A percentile compares a stretch with the other conserved stretches of the same genome.
Evolutionary conservation across 73 alveolate genomes (phyloP).

Genomic region (Paramecium sonneborni): DNA sequence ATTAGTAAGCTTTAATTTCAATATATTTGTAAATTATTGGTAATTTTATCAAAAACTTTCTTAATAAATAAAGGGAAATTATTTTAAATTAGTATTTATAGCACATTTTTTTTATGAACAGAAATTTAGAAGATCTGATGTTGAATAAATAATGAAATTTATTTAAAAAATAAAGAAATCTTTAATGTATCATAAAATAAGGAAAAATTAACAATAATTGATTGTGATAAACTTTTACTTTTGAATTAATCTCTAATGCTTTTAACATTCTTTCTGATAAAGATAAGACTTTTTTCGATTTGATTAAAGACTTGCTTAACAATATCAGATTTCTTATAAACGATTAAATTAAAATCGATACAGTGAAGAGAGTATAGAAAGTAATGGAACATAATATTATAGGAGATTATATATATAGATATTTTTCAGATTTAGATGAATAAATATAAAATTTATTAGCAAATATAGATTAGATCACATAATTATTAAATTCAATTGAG

Average conservation of each 20-base stretch:
- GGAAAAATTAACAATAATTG: neutral
- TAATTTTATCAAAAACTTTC: neutral
- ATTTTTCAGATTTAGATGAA: conserved; percentile 38
- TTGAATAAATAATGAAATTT: neutral
- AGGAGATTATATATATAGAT: conserved; percentile 34
- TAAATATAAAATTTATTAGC: neutral
- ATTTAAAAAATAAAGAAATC: neutral
- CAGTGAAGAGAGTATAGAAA: conserved; percentile 18
- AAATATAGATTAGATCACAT: neutral
- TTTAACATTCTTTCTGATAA: neutral
- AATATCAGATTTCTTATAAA: neutral
- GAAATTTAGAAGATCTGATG: conserved; percentile 26
- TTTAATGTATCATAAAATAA: neutral
- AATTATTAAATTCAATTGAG: conserved; percentile 3
- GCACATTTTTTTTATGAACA: conserved; percentile 43
- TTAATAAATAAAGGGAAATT: neutral
- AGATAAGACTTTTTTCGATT: neutral
- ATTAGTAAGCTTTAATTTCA: neutral
- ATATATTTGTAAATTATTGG: neutral
- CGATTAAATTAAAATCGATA: conserved; percentile 17
- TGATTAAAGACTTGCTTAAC: neutral
- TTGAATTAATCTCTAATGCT: neutral
- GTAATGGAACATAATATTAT: conserved; percentile 49
- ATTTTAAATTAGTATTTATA: conserved; percentile 16
- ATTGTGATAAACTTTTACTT: conserved; percentile 22